Conservation (phyloP, 2,329 filamentous ascomycete genomes). For the Trichoderma aggressivum region DNA sequence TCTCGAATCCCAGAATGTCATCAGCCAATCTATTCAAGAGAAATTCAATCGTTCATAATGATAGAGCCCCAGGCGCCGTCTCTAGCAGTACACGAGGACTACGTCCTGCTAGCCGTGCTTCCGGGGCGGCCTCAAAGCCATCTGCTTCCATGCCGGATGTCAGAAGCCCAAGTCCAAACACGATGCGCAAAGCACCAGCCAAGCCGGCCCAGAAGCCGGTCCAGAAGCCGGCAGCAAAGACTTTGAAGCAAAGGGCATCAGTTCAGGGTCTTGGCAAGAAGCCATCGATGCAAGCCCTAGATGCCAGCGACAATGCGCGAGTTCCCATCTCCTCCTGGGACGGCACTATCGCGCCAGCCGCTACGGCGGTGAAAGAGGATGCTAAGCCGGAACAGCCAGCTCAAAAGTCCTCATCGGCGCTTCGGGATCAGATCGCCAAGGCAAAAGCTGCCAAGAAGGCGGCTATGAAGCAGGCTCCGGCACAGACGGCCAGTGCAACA, state of each 20-base stretch:
- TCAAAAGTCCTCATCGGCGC: constrained; percentile 70
- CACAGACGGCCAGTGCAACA: constrained; percentile 9
- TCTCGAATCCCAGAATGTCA: constrained; percentile 42
- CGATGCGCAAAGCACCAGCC: constrained; percentile 30
- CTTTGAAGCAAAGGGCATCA: constrained; percentile 51
- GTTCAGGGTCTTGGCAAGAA: constrained; percentile 54
- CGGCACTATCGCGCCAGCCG: constrained; percentile 29
- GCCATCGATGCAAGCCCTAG: constrained; percentile 45
- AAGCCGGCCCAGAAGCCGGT: constrained; percentile 44
- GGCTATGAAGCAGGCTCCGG: constrained; percentile 36
- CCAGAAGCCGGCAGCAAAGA: constrained; percentile 46
- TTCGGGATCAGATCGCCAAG: constrained; percentile 89
- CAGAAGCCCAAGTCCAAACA: constrained; percentile 41
- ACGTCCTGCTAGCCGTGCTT: constrained; percentile 26
- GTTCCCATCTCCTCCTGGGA: constrained; percentile 28
- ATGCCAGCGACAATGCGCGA: constrained; percentile 17
- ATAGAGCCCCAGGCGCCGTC: constrained; percentile 26
- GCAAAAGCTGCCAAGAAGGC: constrained; percentile 78
- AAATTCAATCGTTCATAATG: constrained; percentile 41
- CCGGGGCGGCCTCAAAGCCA: constrained; percentile 25
- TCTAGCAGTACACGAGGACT: constrained; percentile 26
- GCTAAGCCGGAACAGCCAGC: background rate
- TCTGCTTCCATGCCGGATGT: constrained; percentile 27
- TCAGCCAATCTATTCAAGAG: constrained; percentile 43
- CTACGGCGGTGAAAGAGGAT: constrained; percentile 19